These are phyloP conservation scores for Malassezia sp. DNA, from an alignment of 1,284 basidiomycete genomes.

Conservation along the genomic window DNA sequence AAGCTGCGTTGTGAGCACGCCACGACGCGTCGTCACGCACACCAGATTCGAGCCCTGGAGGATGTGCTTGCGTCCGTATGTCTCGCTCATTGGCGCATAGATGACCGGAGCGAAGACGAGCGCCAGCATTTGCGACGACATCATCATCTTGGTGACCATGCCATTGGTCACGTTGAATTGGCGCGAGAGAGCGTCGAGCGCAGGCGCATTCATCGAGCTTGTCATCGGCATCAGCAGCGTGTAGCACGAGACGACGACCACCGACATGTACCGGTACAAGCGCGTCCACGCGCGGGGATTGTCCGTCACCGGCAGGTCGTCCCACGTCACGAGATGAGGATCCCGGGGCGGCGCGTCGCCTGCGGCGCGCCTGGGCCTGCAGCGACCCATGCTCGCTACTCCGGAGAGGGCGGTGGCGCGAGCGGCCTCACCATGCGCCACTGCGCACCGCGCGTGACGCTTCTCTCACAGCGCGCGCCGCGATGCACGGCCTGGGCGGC, in stretches of 20 bases:
- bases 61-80: slow-evolving; percentile 5
- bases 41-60: background rate
- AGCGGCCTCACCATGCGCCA: no score
- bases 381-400: no score
- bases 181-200: background rate
- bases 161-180: background rate
- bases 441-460: no score
- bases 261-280: background rate
- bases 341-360: no score
- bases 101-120: background rate
- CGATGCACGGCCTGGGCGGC: no score
- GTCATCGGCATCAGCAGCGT: slow-evolving; percentile 6
- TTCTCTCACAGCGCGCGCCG: no score
- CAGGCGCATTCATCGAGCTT: slow-evolving; percentile 4
- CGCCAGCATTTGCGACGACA: slow-evolving; percentile 1
- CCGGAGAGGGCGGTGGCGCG: no score
- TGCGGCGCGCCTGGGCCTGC: no score
- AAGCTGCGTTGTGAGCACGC: background rate
- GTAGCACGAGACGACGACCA: slow-evolving; percentile 9
- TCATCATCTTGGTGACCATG: slow-evolving; percentile 10
- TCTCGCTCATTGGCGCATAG: slow-evolving; percentile 3
- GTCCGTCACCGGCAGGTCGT: slow-evolving; percentile 1
- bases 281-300: slow-evolving; percentile 5
- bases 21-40: no score
- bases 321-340: slow-evolving; percentile 7